A percentile compares a stretch with the other conserved stretches of the same genome.
Evolutionary conservation across 2,329 filamentous ascomycete species (phyloP).

Genomic region (Xylaria polymorpha): DNA sequence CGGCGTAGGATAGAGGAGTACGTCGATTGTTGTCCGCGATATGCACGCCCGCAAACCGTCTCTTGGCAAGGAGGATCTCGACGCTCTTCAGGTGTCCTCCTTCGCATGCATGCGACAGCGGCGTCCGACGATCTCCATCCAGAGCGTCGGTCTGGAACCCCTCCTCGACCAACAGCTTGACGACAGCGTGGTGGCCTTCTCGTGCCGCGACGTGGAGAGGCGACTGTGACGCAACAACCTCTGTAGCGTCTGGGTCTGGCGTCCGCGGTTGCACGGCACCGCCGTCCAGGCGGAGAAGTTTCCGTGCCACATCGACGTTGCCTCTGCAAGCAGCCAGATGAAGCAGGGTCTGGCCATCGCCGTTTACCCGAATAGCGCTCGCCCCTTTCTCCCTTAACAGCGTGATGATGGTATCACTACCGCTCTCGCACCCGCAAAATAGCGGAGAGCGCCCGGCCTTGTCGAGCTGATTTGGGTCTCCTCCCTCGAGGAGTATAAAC

Average conservation of each 20-base stretch:
- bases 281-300: neutral
- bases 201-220: neutral
- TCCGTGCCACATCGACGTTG: conserved; percentile 10
- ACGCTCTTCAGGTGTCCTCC: too few species aligned
- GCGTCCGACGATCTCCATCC: neutral
- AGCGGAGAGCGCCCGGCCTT: neutral
- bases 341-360: neutral
- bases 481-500: conserved; percentile 3
- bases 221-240: neutral
- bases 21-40: neutral
- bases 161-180: neutral
- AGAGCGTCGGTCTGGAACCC: neutral
- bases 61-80: neutral
- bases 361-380: neutral
- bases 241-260: neutral
- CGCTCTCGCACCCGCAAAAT: conserved; percentile 5
- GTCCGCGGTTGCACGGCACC: neutral
- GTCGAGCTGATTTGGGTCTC: conserved; percentile 9
- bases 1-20: conserved; percentile 9
- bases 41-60: neutral
- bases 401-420: neutral
- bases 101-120: neutral
- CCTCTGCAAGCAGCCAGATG: conserved; percentile 3
- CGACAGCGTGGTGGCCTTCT: conserved; percentile 6
- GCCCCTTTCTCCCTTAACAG: too few species aligned